phyloP scores from a whole-genome alignment of 495 filamentous ascomycete genomes.

The Hypoxylon crocopeplum region DNA sequence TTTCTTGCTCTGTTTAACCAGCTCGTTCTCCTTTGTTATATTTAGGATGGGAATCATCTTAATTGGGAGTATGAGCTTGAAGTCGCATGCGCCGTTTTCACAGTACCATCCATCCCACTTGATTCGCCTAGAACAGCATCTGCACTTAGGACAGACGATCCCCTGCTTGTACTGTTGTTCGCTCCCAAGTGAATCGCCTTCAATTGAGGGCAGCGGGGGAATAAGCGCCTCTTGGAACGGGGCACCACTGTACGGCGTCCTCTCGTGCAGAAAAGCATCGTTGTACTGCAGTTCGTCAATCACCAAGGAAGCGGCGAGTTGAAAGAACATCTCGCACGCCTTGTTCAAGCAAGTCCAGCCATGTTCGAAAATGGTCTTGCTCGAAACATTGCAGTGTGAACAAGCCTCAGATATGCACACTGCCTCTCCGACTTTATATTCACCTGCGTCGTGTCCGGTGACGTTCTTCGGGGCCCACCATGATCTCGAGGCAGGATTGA shows the following conservation, averaged over 20 bases:
- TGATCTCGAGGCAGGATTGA: conserved; percentile 61
- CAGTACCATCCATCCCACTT: conserved; percentile 74
- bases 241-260: conserved; percentile 26
- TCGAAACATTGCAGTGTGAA: conserved; percentile 26
- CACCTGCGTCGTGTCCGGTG: conserved; percentile 8
- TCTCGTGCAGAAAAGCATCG: conserved; percentile 61
- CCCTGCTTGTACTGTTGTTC: conserved; percentile 55
- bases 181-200: conserved; percentile 36
- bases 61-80: conserved; percentile 45
- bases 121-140: conserved; percentile 65
- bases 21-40: conserved; percentile 16
- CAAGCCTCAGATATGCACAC: conserved; percentile 28
- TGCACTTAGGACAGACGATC: conserved; percentile 76
- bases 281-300: conserved; percentile 58
- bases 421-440: conserved; percentile 16
- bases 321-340: conserved; percentile 66
- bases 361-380: conserved; percentile 49
- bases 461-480: conserved; percentile 67
- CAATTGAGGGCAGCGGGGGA: conserved; percentile 38
- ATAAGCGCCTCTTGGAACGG: conserved; percentile 45
- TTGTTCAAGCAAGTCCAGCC: conserved; percentile 77
- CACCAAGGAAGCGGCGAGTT: conserved; percentile 38
- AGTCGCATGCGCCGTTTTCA: conserved; percentile 57
- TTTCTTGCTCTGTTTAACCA: background rate
- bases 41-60: conserved; percentile 41